These are phyloP conservation scores for Ophiobolus disseminans DNA, from an alignment of 2,329 filamentous ascomycete genomes.

Conservation along the genomic window DNA sequence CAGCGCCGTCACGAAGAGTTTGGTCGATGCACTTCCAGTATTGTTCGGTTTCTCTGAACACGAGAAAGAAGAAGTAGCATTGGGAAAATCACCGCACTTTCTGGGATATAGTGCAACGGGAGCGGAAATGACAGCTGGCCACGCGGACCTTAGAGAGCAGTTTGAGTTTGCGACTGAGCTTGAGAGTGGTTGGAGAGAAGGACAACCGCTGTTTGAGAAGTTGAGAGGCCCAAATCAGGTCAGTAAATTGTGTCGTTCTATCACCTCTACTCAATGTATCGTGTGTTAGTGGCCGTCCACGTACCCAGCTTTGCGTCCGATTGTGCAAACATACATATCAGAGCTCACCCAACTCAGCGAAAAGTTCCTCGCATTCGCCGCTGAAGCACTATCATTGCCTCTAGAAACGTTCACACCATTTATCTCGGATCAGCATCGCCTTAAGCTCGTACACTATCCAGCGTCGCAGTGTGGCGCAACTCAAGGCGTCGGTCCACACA, in stretches of 20 bases:
- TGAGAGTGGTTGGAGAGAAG: slow-evolving; percentile 5
- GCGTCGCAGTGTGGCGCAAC: slow-evolving; percentile 17
- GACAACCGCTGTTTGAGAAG: slow-evolving; percentile 5
- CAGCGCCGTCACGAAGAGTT: background rate
- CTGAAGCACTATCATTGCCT: slow-evolving; percentile 10
- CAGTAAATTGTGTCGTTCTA: background rate
- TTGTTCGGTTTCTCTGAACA: slow-evolving; percentile 51
- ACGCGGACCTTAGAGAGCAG: slow-evolving; percentile 62
- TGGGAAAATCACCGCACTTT: slow-evolving; percentile 64
- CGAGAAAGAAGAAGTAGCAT: slow-evolving; percentile 6
- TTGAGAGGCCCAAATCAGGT: slow-evolving; percentile 12
- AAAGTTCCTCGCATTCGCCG: slow-evolving; percentile 8
- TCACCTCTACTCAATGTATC: background rate
- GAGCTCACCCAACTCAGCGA: slow-evolving; percentile 8
- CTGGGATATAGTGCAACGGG: slow-evolving; percentile 65
- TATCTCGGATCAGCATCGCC: slow-evolving; percentile 58
- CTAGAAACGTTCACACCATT: slow-evolving; percentile 10
- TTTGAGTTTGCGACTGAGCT: slow-evolving; percentile 67
- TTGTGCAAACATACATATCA: slow-evolving; percentile 10
- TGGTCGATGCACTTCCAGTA: slow-evolving; percentile 45
- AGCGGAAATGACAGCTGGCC: slow-evolving; percentile 63
- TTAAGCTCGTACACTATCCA: slow-evolving; percentile 65
- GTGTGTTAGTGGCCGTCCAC: slow-evolving; percentile 6
- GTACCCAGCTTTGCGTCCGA: slow-evolving; percentile 5
- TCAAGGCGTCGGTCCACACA: slow-evolving; percentile 68